Percentiles rank a stretch among this genome's conserved stretches.
Evolutionary conservation across 192 early-diverging fungal species (phyloP).

Genomic region (Mortierella alpina): DNA sequence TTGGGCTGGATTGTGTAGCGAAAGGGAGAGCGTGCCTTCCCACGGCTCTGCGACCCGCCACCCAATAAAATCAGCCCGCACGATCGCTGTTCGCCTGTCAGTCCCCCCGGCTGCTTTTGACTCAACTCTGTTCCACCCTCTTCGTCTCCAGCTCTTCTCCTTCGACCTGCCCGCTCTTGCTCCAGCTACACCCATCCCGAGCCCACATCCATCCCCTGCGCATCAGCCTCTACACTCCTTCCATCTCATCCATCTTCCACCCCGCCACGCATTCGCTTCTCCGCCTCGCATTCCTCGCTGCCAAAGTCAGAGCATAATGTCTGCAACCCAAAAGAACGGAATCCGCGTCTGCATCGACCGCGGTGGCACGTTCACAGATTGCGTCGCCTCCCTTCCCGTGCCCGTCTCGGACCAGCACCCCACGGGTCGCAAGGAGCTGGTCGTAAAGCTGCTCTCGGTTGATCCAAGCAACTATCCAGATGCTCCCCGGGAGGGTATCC

Average conservation of each 20-base stretch:
- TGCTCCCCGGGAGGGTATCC: conserved; percentile 95
- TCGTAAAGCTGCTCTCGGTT: conserved; percentile 89
- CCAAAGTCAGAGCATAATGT: conserved; percentile 1
- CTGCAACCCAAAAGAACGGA: conserved; percentile 16
- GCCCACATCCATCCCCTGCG: too few relatives aligned
- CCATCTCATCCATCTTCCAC: not conserved
- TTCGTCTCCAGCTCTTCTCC: not conserved
- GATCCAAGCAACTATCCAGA: conserved; percentile 92
- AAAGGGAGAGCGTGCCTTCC: too few relatives aligned
- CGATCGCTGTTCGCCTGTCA: too few relatives aligned
- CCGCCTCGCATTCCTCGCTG: not conserved
- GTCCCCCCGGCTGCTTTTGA: too few relatives aligned
- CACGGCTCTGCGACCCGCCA: too few relatives aligned
- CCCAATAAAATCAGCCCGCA: too few relatives aligned
- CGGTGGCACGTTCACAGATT: conserved; percentile 98
- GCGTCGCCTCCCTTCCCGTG: conserved; percentile 80
- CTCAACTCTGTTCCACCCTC: not conserved
- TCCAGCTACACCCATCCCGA: too few relatives aligned
- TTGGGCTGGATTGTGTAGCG: too few relatives aligned
- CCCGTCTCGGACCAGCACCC: conserved; percentile 57
- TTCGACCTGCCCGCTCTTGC: not conserved
- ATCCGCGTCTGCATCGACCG: conserved; percentile 86
- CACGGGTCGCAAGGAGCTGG: conserved; percentile 68
- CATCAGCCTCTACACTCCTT: too few relatives aligned
- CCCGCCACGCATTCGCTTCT: not conserved